phyloP scores from a whole-genome alignment of 805 yeast species.

The Ogataea sp. region DNA sequence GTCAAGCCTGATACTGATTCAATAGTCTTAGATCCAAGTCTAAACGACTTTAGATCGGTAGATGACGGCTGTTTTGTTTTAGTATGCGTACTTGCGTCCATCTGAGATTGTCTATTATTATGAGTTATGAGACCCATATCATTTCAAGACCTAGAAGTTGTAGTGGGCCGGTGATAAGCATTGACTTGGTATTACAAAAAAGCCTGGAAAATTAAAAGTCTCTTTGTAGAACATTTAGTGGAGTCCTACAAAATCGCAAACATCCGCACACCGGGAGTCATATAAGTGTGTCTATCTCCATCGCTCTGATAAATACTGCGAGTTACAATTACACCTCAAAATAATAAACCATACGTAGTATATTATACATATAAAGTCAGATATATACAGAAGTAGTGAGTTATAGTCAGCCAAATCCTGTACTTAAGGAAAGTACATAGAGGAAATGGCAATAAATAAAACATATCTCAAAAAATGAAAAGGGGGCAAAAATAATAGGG shows the following conservation, averaged over 20 bases:
- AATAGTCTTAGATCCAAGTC: constrained; percentile 9
- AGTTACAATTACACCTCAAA: not conserved
- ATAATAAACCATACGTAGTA: not conserved
- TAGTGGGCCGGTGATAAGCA: no score
- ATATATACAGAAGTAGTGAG: not conserved
- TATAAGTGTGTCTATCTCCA: no score
- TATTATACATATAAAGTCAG: not conserved
- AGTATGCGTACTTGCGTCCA: not conserved
- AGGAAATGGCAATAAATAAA: no score
- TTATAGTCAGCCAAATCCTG: no score
- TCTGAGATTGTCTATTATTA: not conserved
- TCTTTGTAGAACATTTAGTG: not conserved
- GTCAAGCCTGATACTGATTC: constrained; percentile 66
- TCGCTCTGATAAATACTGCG: no score
- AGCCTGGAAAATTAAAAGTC: no score
- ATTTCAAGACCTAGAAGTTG: no score
- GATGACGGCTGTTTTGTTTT: not conserved
- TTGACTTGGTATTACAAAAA: no score
- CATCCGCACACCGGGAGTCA: no score
- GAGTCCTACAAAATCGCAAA: not conserved
- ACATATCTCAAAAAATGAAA: no score
- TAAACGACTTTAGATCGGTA: not conserved
- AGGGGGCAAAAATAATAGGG: no score
- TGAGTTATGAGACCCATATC: not conserved
- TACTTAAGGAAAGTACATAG: no score